Base-by-base conservation (phyloP, 441 rosid genomes). In the Aquilaria agallochum region DNA sequence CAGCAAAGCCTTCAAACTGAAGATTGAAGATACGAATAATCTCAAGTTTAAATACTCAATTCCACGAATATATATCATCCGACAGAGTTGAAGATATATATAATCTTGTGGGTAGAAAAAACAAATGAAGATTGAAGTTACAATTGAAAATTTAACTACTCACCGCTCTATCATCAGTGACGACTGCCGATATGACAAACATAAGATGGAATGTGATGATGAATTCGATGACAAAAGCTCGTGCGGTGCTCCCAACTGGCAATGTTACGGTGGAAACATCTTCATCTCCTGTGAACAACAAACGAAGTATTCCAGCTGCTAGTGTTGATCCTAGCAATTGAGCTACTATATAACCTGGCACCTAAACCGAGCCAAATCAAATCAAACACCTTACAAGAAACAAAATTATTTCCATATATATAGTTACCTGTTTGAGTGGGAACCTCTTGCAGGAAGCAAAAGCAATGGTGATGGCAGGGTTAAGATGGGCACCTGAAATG, bases 151-250 rank as follows among this genome's bases (percentile, higher is more conserved):
- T 20, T 20, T 20, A 20, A 7, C 3, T 14, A 75, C 89, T 76
- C 63, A 90, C 93, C 50, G 95, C 97, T 83, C 95, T 74, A 60
- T 77, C 86, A 33, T 90, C 97, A 0, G 97, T 90, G 50, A 91
- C 89, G 2, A 86, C 95, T 0, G 95, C 97, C 0, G 91, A 84
- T 6, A 88, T 72, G 51, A 90, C 46, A 47, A 90, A 90, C 97
- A 90, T 84, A 58, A 90, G 87, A 76, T 81, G 88, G 73, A 88
- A 86, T 11, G 97, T 90, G 73, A 84, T 84, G 63, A 90, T 86
- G 78, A 88, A 90, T 81, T 90, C 97, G 3, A 90, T 69, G 20
- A 81, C 86, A 42, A 62, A 27, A n/a, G 47, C 31, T 9, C 46
- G 11, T 8, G 4, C 8, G 3, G 20, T 5, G 3, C 31, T 27